Base-by-base conservation (phyloP, 2,329 filamentous ascomycete species). In the Ophiostoma angusticollis region DNA sequence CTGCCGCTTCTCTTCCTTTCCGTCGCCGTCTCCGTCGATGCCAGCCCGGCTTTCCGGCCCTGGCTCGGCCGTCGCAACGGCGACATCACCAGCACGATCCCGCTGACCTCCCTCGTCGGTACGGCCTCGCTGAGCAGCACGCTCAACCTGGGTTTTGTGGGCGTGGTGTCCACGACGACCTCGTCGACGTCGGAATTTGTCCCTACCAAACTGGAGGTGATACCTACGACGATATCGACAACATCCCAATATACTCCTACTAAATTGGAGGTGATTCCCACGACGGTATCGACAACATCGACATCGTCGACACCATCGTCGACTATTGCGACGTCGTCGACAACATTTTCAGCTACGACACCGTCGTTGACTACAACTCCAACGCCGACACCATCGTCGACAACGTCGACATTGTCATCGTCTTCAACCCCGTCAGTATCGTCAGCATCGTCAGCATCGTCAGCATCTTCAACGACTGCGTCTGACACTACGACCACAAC, bases 41-140 rank as follows among this genome's bases (percentile, higher is more conserved):
- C 52, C 21, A 49, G 50, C 31, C 53, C 53, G 42, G n/a, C n/a
- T n/a, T 45, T 55, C 36, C 32, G 36, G 4, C 24, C 21, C 11
- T 25, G n/a, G n/a, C n/a, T 39, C 17, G 19, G 25, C 25, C 32
- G 28, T 8, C 38, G 38, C 25, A 14, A 31, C 31, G 13, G 7
- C 31, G 6, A 14, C 18, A 17, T 22, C 31, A 17, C 9, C 37
- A 5, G 17, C 37, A 23, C 28, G n/a, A n/a, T n/a, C n/a, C n/a
- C n/a, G n/a, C n/a, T n/a, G n/a, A n/a, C n/a, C n/a, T n/a, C n/a
- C n/a, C n/a, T n/a, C n/a, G n/a, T n/a, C n/a, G n/a, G n/a, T n/a
- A n/a, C n/a, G n/a, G n/a, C n/a, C n/a, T n/a, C n/a, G n/a, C n/a
- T n/a, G n/a, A n/a, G n/a, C n/a, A n/a, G n/a, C n/a, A n/a, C n/a